Evolutionary conservation across 2,329 filamentous ascomycete genomes (phyloP).

Genomic region (Xylariaceae sp.): DNA sequence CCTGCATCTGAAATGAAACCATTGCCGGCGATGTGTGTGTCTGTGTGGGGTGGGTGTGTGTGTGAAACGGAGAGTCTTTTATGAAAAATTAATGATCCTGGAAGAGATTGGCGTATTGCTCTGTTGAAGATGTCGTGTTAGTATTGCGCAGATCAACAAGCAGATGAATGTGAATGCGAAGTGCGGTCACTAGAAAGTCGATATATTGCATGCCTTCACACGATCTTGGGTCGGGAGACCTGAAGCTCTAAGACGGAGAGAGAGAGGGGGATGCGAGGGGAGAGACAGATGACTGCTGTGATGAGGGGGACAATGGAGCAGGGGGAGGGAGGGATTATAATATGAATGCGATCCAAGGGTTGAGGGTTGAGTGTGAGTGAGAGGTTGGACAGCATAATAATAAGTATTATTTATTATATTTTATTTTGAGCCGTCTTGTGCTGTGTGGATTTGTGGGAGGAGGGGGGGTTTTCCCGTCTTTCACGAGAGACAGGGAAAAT

Average conservation of each 20-base stretch:
- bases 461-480: slow-evolving; percentile 5
- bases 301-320: slow-evolving; percentile 19
- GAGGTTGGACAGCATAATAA: slow-evolving; percentile 24
- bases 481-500: background rate
- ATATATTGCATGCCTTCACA: slow-evolving; percentile 5
- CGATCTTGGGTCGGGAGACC: slow-evolving; percentile 9
- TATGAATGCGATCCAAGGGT: slow-evolving; percentile 22
- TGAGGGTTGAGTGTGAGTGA: slow-evolving; percentile 14
- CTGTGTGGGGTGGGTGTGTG: background rate
- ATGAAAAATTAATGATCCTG: background rate
- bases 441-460: slow-evolving; percentile 6
- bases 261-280: slow-evolving; percentile 23
- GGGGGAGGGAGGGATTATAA: slow-evolving; percentile 21
- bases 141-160: slow-evolving; percentile 20
- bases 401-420: slow-evolving; percentile 16
- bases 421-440: slow-evolving; percentile 7
- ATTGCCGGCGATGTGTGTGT: slow-evolving; percentile 34
- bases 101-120: slow-evolving; percentile 20
- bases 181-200: background rate
- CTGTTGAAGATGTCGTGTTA: slow-evolving; percentile 25
- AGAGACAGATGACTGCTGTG: background rate
- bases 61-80: background rate
- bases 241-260: slow-evolving; percentile 22
- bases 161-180: background rate
- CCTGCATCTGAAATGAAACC: slow-evolving; percentile 49